Evolutionary conservation across 2,329 filamentous ascomycete genomes (phyloP).

Genomic region (Botrytis sinoallii): DNA sequence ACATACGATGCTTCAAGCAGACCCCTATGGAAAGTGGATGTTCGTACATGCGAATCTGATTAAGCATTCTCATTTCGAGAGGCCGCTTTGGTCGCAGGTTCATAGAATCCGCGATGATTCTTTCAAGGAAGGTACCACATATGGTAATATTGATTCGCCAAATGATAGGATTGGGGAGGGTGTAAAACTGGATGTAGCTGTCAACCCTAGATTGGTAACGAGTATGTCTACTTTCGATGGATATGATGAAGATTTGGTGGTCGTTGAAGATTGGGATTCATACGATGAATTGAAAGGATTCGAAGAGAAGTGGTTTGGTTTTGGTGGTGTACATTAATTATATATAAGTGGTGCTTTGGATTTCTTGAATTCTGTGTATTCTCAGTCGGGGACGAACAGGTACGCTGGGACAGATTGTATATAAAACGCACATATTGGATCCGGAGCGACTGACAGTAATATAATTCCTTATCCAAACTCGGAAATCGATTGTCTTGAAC

Average conservation of each 20-base stretch:
- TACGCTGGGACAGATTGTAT: neutral
- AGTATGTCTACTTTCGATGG: constrained; percentile 24
- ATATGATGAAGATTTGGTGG: constrained; percentile 22
- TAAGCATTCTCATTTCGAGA: constrained; percentile 22
- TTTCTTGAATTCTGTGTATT: neutral
- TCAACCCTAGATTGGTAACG: constrained; percentile 20
- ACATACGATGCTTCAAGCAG: constrained; percentile 29
- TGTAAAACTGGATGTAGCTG: constrained; percentile 23
- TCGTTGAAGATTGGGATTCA: constrained; percentile 25
- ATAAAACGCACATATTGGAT: neutral
- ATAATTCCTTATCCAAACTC: neutral
- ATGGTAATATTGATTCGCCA: constrained; percentile 25
- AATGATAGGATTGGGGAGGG: constrained; percentile 26
- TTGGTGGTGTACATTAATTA: constrained; percentile 25
- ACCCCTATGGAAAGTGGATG: constrained; percentile 25
- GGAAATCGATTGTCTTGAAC: neutral
- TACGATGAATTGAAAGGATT: constrained; percentile 28
- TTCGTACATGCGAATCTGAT: constrained; percentile 31
- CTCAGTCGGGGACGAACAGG: neutral
- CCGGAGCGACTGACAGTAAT: neutral
- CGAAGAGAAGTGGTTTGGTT: constrained; percentile 27
- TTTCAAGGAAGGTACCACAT: constrained; percentile 23
- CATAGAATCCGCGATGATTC: constrained; percentile 23
- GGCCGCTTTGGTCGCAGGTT: constrained; percentile 25
- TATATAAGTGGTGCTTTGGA: neutral